These are phyloP conservation scores for Panellus pusillus DNA, from an alignment of 768 basidiomycete species.

Conservation along the genomic window DNA sequence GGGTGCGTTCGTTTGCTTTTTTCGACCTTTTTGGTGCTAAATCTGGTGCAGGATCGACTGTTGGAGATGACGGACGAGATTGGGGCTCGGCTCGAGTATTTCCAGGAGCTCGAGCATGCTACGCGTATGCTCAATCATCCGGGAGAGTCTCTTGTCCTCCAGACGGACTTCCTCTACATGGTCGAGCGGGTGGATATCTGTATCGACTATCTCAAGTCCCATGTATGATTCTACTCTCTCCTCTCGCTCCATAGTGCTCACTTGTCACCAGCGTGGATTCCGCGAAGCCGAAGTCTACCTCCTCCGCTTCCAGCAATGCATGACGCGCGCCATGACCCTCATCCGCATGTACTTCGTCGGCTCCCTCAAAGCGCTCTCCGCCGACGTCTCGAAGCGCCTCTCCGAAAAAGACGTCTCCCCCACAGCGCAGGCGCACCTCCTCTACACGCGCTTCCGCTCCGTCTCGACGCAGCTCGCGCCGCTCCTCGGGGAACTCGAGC, in stretches of 20 bases:
- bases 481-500: conserved; percentile 82
- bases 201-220: conserved; percentile 83
- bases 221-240: conserved; percentile 58
- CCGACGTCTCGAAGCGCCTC: conserved; percentile 75
- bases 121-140: conserved; percentile 94
- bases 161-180: conserved; percentile 93
- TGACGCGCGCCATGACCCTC: conserved; percentile 96
- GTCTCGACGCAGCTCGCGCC: conserved; percentile 73
- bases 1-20: conserved; percentile 50
- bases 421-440: conserved; percentile 78
- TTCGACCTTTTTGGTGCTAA: neutral
- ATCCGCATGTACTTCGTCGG: conserved; percentile 97
- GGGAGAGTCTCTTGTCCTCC: conserved; percentile 86
- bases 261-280: conserved; percentile 70
- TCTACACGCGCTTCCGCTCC: conserved; percentile 86
- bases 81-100: conserved; percentile 80
- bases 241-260: neutral
- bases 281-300: conserved; percentile 91
- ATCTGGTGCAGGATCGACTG: conserved; percentile 61
- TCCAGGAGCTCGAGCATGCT: conserved; percentile 90
- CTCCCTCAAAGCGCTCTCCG: conserved; percentile 73
- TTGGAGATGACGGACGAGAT: conserved; percentile 83
- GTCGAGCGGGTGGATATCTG: conserved; percentile 94
- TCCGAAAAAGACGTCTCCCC: conserved; percentile 80
- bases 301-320: conserved; percentile 97